A percentile compares a stretch with the other conserved stretches of the same genome.
phyloP scores from a whole-genome alignment of 768 basidiomycete species.

The Russula abietina region DNA sequence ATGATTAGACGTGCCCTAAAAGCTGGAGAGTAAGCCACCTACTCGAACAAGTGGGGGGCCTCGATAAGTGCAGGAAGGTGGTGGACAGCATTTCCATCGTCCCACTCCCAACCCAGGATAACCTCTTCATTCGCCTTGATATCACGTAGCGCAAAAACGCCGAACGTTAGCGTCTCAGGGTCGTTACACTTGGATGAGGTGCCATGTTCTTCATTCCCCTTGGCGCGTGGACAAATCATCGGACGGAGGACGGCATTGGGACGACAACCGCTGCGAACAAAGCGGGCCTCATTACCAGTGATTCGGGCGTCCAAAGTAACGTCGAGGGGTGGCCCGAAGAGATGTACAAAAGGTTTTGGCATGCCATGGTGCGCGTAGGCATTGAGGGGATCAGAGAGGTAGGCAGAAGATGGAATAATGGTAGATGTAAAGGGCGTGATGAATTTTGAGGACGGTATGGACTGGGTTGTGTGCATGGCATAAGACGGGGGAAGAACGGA shows the following conservation, averaged over 20 bases:
- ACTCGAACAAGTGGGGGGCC: conserved; percentile 53
- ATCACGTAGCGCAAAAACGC: conserved; percentile 71
- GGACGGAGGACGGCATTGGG: conserved; percentile 45
- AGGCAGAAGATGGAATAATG: conserved; percentile 59
- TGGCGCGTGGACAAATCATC: conserved; percentile 34
- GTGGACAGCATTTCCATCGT: conserved; percentile 84
- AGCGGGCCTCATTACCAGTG: conserved; percentile 57
- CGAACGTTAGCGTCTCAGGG: conserved; percentile 54
- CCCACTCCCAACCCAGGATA: conserved; percentile 94
- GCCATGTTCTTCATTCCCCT: conserved; percentile 25
- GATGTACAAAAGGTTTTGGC: conserved; percentile 78
- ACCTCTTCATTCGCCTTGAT: conserved; percentile 79
- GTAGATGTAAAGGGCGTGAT: conserved; percentile 60
- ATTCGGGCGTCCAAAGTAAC: conserved; percentile 76
- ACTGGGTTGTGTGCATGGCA: conserved; percentile 55
- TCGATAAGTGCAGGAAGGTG: conserved; percentile 62
- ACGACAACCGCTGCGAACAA: conserved; percentile 54
- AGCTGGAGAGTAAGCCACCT: conserved; percentile 30
- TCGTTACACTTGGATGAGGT: conserved; percentile 23
- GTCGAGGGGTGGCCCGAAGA: conserved; percentile 70
- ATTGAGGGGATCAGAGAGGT: conserved; percentile 76
- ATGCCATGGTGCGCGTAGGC: conserved; percentile 79
- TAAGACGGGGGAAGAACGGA: conserved; percentile 53
- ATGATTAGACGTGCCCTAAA: conserved; percentile 1
- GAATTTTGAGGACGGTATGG: conserved; percentile 48